Base-by-base conservation (phyloP, 2,329 filamentous ascomycete species). In the Colletotrichum falcatum region DNA sequence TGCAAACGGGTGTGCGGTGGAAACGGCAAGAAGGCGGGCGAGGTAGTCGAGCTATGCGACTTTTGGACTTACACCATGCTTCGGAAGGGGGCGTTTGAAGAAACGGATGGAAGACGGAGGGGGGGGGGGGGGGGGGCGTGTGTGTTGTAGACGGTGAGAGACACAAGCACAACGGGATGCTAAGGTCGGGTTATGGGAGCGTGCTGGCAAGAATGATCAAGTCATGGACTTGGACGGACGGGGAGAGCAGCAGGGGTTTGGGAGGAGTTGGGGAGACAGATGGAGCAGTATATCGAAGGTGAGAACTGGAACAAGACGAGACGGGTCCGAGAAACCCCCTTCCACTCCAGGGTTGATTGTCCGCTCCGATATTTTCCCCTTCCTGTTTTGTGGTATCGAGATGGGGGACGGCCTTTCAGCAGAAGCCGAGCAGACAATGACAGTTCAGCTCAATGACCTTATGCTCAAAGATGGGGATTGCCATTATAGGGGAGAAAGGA, bases 391-490 rank as follows among this genome's bases (percentile, higher is more conserved):
- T 65, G 51, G 51, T 66, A 48, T 61, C 59, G 42, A 67, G 64
- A 56, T 44, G 42, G 46, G 30, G 64, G 59, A 58, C 61, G 53
- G 51, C 53, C 35, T 53, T 70, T 65, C 59, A 70, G 63, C 66
- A 68, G 58, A 46, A 35, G 23, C 39, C 51, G 49, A 54, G 51
- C 64, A 65, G 70, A 74, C 73, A 75, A 75, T 74, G 74, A 63
- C 64, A 26, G 33, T 68, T 56, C 64, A 60, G 46, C 51, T 74
- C 65, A 73, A 74, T 75, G 73, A 72, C 61, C 54, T 74, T 74
- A 71, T 74, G 66, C 63, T 65, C 60, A 66, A 69, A 63, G 58
- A 49, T 56, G 70, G 61, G 37, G 70, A 30, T 63, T 63, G 63
- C 63, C 69, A 72, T 73, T 61, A 72, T 72, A 54, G 51, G 44